Evolutionary conservation across 2,329 filamentous ascomycete genomes (phyloP).

Genomic region (Fusarium sp.): DNA sequence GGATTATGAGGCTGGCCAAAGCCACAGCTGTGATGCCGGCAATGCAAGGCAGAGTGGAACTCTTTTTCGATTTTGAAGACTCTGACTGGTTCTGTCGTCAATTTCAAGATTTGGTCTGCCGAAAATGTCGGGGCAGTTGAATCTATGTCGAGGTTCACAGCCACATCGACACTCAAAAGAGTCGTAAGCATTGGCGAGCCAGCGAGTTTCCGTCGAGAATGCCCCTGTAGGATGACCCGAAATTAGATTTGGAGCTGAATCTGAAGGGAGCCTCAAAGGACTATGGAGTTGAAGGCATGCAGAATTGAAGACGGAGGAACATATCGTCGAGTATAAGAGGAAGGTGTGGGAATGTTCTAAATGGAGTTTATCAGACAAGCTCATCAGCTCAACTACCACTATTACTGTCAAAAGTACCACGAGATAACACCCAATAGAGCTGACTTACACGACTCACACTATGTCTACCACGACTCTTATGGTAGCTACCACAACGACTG

Average conservation of each 20-base stretch:
- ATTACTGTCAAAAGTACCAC: background rate
- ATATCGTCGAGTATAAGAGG: slow-evolving; percentile 31
- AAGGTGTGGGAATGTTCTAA: background rate
- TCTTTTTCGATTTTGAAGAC: background rate
- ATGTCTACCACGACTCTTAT: slow-evolving; percentile 40
- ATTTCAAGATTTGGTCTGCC: background rate
- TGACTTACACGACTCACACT: slow-evolving; percentile 21
- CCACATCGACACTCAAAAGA: slow-evolving; percentile 5
- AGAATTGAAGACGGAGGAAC: background rate
- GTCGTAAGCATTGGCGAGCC: slow-evolving; percentile 39
- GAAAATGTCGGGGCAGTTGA: background rate
- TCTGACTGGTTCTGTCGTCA: slow-evolving; percentile 25
- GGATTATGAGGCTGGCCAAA: slow-evolving; percentile 10
- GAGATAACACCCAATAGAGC: background rate
- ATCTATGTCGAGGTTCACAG: background rate
- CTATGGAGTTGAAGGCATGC: slow-evolving; percentile 3
- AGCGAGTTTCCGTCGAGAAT: slow-evolving; percentile 8
- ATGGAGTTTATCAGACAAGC: background rate
- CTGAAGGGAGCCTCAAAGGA: slow-evolving; percentile 18
- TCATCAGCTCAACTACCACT: slow-evolving; percentile 1
- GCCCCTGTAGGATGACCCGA: background rate
- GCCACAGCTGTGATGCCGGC: slow-evolving; percentile 10
- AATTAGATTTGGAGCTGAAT: slow-evolving; percentile 2
- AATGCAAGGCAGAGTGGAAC: background rate
- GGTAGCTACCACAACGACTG: slow-evolving; percentile 50